Evolutionary conservation across 768 basidiomycete species (phyloP), one percentile per base, ranked within the genome.

Genomic region (Suillus discolor): DNA sequence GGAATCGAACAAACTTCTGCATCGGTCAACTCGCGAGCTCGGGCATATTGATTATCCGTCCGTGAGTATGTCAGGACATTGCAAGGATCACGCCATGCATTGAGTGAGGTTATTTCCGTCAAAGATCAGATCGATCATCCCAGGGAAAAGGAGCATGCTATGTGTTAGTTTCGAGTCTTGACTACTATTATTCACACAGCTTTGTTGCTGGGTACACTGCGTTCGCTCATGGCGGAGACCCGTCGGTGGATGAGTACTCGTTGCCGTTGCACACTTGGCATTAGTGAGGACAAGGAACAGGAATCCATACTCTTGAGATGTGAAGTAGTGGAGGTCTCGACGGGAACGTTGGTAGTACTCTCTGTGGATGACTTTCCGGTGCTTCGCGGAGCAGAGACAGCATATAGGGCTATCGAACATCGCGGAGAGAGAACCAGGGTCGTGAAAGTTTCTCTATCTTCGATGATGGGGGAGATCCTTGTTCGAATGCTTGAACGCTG

Each of bases 101-200:
- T 11, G 36, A 38, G 36, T 31, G 6, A 31, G 31, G 31, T 31
- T 31, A 31, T 6, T 31, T 31, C 31, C 31, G 31, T 31, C 31
- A 31, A 31, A 31, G 31, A 31, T 31, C 31, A 31, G 31, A 31
- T 31, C 6, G 31, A 31, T 31, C 31, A 31, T 31, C 31, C 31
- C 31, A 31, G 31, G 31, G 31, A 31, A 31, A 31, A 31, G 31
- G 1, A 31, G 31, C 31, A 31, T 31, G 31, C 31, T 31, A 31
- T 31, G 31, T 4, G 4, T 31, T 7, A 31, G 31, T 4, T 6
- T 31, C 31, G 31, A 31, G 31, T 31, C 31, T 31, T 6, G 31
- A 6, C 31, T 31, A 31, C 31, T 31, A 31, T 1, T 98, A 98
- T 81, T 96, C 92, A 54, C 97, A 95, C 39, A 97, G 88, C 80